A percentile compares a stretch with the other conserved stretches of the same genome.
Evolutionary conservation across 352 stramenopile species (phyloP).

Genomic region (Globisporangium megalacanthum): DNA sequence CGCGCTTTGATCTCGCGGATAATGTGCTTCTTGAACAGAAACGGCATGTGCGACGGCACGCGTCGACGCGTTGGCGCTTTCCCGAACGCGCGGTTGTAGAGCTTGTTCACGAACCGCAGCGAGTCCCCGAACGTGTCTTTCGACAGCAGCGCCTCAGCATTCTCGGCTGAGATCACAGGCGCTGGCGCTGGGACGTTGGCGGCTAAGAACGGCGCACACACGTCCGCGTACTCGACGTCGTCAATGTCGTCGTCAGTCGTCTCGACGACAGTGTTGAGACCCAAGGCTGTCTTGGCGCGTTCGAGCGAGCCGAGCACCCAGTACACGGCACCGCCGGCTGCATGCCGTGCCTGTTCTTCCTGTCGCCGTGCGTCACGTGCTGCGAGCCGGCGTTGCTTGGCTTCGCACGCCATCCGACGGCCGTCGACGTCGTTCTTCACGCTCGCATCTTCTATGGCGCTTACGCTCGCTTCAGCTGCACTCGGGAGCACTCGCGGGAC

Average conservation of each 20-base stretch:
- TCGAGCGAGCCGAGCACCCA: constrained; percentile 10
- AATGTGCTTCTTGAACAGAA: constrained; percentile 86
- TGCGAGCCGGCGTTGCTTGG: constrained; percentile 44
- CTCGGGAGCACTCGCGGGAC: constrained; percentile 21
- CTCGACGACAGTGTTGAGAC: constrained; percentile 34
- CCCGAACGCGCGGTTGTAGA: constrained; percentile 89
- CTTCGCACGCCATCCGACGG: constrained; percentile 56
- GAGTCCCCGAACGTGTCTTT: constrained; percentile 92
- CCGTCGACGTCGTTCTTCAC: constrained; percentile 51
- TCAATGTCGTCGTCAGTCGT: constrained; percentile 39
- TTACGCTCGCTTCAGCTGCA: constrained; percentile 1
- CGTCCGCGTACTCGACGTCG: constrained; percentile 66
- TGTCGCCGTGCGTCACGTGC: constrained; percentile 17
- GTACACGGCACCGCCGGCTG: constrained; percentile 13
- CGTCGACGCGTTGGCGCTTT: constrained; percentile 61
- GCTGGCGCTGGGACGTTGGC: neutral
- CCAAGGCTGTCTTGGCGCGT: constrained; percentile 26
- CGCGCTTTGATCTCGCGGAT: constrained; percentile 89
- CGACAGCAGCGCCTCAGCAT: constrained; percentile 55
- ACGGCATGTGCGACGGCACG: constrained; percentile 94
- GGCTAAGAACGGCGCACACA: constrained; percentile 32
- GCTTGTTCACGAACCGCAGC: constrained; percentile 88
- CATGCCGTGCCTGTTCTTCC: constrained; percentile 19
- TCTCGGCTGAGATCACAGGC: constrained; percentile 22
- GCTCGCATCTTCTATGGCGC: constrained; percentile 9